Evolutionary conservation across 106 monocot species (phyloP).

Genomic region (Hemerocallis citrina): DNA sequence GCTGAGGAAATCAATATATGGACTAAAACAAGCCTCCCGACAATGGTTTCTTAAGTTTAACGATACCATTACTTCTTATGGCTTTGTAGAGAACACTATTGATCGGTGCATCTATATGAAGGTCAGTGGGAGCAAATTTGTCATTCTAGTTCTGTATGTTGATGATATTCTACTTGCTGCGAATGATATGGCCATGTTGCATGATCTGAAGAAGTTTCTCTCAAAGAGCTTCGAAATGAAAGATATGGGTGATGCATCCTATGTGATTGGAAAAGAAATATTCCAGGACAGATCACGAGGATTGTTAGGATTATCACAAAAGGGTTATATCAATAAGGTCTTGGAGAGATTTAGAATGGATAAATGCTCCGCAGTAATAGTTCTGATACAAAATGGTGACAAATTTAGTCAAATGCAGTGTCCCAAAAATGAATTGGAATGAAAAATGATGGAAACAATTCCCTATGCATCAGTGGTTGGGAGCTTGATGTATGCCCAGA

Average conservation of each 20-base stretch:
- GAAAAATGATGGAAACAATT: background rate
- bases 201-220: background rate
- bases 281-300: background rate
- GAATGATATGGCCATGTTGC: conserved; percentile 1
- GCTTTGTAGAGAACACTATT: conserved; percentile 4
- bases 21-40: conserved; percentile 8
- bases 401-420: background rate
- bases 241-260: conserved; percentile 6
- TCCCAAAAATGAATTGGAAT: background rate
- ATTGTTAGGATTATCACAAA: conserved; percentile 1
- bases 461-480: conserved; percentile 3
- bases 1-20: conserved; percentile 5
- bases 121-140: conserved; percentile 4
- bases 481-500: conserved; percentile 10
- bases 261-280: conserved; percentile 2
- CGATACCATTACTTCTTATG: background rate
- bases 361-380: background rate
- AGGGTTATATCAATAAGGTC: background rate
- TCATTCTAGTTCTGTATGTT: background rate
- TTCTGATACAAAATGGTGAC: background rate
- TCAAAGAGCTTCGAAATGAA: conserved; percentile 4
- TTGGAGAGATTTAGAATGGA: background rate
- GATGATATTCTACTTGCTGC: conserved; percentile 3
- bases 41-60: conserved; percentile 9
- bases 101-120: conserved; percentile 8